These are phyloP conservation scores for Leucaena leucocephala DNA, from an alignment of 306 rosid genomes.

Conservation along the genomic window DNA sequence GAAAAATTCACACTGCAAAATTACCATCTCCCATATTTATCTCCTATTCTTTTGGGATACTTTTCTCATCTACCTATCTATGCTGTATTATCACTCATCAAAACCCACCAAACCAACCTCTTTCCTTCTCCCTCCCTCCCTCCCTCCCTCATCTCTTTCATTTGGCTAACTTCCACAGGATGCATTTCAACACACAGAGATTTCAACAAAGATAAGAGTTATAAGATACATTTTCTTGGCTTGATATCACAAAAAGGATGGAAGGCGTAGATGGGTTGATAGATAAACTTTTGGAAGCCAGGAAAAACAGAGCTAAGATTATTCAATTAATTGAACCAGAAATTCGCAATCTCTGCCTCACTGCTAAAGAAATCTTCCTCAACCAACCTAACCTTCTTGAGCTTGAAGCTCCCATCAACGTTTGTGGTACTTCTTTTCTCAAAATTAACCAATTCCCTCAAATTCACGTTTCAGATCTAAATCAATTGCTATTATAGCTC, in stretches of 20 bases:
- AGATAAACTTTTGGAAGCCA: constrained; percentile 75
- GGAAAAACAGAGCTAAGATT: constrained; percentile 67
- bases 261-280: constrained; percentile 84
- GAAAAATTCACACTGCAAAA: constrained; percentile 7
- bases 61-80: not conserved
- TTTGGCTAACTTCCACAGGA: not conserved
- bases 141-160: not conserved
- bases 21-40: not conserved
- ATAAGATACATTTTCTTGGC: not conserved
- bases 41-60: constrained; percentile 33
- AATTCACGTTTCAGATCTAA: no score
- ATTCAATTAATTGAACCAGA: constrained; percentile 73
- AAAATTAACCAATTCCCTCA: no score
- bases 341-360: constrained; percentile 73
- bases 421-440: constrained; percentile 62
- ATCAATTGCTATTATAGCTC: no score
- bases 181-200: not conserved
- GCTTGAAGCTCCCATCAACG: constrained; percentile 87
- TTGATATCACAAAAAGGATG: constrained; percentile 41
- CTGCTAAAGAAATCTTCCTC: constrained; percentile 75
- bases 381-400: constrained; percentile 79
- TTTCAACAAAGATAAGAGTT: not conserved
- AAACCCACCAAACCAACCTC: not conserved
- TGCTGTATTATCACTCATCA: constrained; percentile 13
- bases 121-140: not conserved